Conservation (phyloP, 208 protist genomes). For the Trypanosoma lewisi region DNA sequence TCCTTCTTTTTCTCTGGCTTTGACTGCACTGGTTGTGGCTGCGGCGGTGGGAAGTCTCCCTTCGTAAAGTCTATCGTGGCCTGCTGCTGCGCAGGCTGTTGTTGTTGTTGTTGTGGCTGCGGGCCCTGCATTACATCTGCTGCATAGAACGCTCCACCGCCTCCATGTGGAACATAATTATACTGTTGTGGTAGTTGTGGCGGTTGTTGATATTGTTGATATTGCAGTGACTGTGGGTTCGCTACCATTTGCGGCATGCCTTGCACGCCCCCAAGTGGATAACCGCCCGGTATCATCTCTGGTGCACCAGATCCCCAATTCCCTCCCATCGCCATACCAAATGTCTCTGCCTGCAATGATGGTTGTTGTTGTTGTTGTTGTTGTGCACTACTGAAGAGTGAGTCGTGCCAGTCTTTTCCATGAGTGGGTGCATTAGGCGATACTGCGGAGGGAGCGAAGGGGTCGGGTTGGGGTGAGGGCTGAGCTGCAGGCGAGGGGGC, state of each 20-base stretch:
- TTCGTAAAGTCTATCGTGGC: slow-evolving; percentile 48
- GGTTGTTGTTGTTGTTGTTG: slow-evolving; percentile 9
- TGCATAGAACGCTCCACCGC: neutral
- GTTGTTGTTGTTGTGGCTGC: slow-evolving; percentile 31
- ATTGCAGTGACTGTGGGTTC: slow-evolving; percentile 18
- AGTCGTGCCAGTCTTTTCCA: slow-evolving; percentile 19
- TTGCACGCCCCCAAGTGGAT: neutral
- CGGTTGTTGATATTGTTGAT: slow-evolving; percentile 21
- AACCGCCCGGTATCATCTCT: slow-evolving; percentile 7
- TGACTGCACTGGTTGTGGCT: slow-evolving; percentile 7
- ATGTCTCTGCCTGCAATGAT: slow-evolving; percentile 39
- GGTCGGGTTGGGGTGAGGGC: neutral
- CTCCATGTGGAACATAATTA: slow-evolving; percentile 32
- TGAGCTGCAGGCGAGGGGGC: slow-evolving; percentile 22
- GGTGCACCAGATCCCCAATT: slow-evolving; percentile 32
- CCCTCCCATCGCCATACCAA: slow-evolving; percentile 29
- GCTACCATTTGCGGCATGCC: slow-evolving; percentile 5
- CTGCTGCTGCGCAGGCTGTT: slow-evolving; percentile 14
- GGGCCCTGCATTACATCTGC: slow-evolving; percentile 21
- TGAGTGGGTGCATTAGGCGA: neutral
- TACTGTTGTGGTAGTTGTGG: slow-evolving; percentile 31
- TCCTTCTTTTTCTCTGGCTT: slow-evolving; percentile 41
- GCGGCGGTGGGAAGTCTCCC: slow-evolving; percentile 13
- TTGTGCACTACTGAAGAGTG: slow-evolving; percentile 16
- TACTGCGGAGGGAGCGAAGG: neutral